These are phyloP conservation scores for Tephrocybe sp. DNA, from an alignment of 768 basidiomycete genomes.

Conservation along the genomic window DNA sequence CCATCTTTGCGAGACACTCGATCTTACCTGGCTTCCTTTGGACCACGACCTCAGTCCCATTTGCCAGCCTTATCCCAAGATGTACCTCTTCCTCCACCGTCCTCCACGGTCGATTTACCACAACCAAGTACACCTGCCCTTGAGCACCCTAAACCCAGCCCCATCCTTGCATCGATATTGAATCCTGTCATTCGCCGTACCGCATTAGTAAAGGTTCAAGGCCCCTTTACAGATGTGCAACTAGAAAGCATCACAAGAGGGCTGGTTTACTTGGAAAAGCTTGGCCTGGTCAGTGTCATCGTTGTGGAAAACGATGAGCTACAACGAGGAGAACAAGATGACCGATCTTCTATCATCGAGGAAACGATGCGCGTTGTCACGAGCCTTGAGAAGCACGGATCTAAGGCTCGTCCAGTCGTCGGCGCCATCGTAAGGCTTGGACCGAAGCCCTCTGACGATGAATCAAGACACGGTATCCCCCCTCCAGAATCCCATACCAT, in stretches of 20 bases:
- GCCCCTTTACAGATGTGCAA: slow-evolving; percentile 90
- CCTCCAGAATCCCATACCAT: slow-evolving; percentile 78
- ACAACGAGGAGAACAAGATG: slow-evolving; percentile 62
- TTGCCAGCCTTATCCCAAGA: slow-evolving; percentile 23
- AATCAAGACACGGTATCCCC: slow-evolving; percentile 30
- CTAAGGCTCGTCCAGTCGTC: slow-evolving; percentile 82
- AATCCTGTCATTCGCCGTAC: slow-evolving; percentile 83
- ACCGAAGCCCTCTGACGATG: slow-evolving; percentile 57
- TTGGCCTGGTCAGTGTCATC: slow-evolving; percentile 93
- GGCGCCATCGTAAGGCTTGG: slow-evolving; percentile 84
- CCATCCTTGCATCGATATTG: slow-evolving; percentile 71
- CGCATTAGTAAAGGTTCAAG: slow-evolving; percentile 94
- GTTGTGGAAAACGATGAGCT: slow-evolving; percentile 88
- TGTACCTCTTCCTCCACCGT: slow-evolving; percentile 26
- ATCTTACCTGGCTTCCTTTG: slow-evolving; percentile 90
- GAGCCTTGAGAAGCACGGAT: slow-evolving; percentile 81
- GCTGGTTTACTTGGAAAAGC: slow-evolving; percentile 92
- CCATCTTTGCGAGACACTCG: slow-evolving; percentile 90
- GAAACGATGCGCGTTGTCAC: slow-evolving; percentile 85
- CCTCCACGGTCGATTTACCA: slow-evolving; percentile 21
- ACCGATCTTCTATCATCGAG: slow-evolving; percentile 62
- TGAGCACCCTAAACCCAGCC: slow-evolving; percentile 43
- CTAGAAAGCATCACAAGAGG: slow-evolving; percentile 92
- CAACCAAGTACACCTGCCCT: slow-evolving; percentile 34
- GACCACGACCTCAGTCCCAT: slow-evolving; percentile 51